Evolutionary conservation across 2,329 filamentous ascomycete species (phyloP).

Genomic region (Ceratocystis eucalypticola): DNA sequence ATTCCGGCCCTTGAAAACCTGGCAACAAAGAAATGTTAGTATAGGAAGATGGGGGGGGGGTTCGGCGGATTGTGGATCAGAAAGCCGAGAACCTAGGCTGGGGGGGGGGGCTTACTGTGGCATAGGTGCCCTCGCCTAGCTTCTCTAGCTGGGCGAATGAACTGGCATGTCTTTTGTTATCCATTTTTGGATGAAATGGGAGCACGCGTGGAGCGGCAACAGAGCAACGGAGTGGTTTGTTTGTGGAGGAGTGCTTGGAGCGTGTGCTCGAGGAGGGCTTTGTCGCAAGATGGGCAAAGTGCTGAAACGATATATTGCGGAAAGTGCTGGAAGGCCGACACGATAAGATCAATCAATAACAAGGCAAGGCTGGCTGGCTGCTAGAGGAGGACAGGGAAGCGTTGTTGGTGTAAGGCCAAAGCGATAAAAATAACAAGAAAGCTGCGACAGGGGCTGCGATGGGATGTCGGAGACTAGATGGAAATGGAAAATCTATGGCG

Average conservation of each 20-base stretch:
- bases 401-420: too few relatives aligned
- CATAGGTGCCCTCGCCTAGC: constrained; percentile 96
- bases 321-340: too few relatives aligned
- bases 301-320: too few relatives aligned
- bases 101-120: constrained; percentile 52
- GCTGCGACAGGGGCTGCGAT: neutral
- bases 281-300: too few relatives aligned
- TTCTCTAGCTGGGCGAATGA: constrained; percentile 99
- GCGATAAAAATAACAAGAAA: neutral
- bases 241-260: too few relatives aligned
- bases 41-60: neutral
- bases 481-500: neutral
- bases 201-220: constrained; percentile 6
- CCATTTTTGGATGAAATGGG: constrained; percentile 44
- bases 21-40: neutral
- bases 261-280: too few relatives aligned
- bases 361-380: too few relatives aligned
- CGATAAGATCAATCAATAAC: too few relatives aligned
- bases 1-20: constrained; percentile 98
- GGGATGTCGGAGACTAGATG: neutral
- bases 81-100: neutral
- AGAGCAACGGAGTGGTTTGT: too few relatives aligned
- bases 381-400: too few relatives aligned
- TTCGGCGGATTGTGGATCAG: neutral
- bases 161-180: constrained; percentile 81